Percentiles rank a stretch among this genome's conserved stretches.
phyloP scores from a whole-genome alignment of 768 basidiomycete species.

The Boletus pseudopeckii region DNA sequence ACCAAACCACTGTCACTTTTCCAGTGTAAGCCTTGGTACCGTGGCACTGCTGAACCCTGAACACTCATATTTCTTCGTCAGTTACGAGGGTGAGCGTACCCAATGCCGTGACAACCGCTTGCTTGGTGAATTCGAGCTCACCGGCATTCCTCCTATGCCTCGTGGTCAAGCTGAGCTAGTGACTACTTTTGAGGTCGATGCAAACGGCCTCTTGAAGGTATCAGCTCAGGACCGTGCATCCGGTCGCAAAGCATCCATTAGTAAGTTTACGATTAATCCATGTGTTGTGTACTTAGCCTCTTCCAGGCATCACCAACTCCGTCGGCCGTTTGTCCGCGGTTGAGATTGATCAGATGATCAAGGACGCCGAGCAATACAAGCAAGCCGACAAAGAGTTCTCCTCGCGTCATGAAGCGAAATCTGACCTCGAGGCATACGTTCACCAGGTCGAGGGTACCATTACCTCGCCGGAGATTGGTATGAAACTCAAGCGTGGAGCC shows the following conservation, averaged over 20 bases:
- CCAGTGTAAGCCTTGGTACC: conserved; percentile 65
- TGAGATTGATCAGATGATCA: conserved; percentile 99
- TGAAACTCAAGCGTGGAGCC: conserved; percentile 98
- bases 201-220: conserved; percentile 98
- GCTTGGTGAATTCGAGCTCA: conserved; percentile 99
- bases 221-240: conserved; percentile 98
- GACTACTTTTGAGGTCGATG: conserved; percentile 99
- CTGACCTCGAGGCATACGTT: conserved; percentile 96
- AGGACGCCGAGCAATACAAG: conserved; percentile 96
- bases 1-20: conserved; percentile 99
- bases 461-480: conserved; percentile 92
- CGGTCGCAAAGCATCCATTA: conserved; percentile 98
- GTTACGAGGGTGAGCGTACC: conserved; percentile 99
- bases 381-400: conserved; percentile 97
- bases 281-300: conserved; percentile 3
- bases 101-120: conserved; percentile 99
- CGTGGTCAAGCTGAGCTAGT: conserved; percentile 99
- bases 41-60: not conserved
- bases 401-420: conserved; percentile 95
- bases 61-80: conserved; percentile 25
- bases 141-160: conserved; percentile 97
- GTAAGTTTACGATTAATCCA: conserved; percentile 42
- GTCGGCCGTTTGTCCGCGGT: conserved; percentile 96
- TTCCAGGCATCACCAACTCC: conserved; percentile 91
- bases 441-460: conserved; percentile 96